Conservation (phyloP, 345 rosid genomes). For the Rhizophora mangle region DNA sequence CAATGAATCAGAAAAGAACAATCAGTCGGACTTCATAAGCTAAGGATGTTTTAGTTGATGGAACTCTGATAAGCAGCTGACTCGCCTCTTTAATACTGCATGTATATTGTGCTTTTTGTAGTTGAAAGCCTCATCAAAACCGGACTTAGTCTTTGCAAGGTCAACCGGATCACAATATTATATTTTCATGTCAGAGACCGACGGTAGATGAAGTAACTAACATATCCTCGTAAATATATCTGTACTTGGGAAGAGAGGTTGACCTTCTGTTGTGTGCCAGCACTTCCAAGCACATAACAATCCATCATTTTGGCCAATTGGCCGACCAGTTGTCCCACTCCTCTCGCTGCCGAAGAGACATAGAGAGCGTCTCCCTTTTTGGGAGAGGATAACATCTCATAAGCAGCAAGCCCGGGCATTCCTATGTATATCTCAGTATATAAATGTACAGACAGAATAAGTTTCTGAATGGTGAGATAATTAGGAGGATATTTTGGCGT, state of each 20-base stretch:
- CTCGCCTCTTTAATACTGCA: constrained; percentile 1
- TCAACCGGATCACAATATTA: background rate
- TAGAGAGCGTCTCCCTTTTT: background rate
- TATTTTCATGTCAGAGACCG: no score
- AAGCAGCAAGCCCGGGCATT: background rate
- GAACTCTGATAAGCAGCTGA: no score
- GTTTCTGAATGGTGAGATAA: no score
- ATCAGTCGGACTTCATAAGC: no score
- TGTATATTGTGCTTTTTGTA: background rate
- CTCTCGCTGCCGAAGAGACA: background rate
- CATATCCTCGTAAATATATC: no score
- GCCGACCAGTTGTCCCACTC: background rate
- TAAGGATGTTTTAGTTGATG: no score
- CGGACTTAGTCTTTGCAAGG: background rate
- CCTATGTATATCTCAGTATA: background rate
- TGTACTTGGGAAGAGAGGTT: no score
- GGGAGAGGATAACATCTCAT: background rate
- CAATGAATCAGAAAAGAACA: no score
- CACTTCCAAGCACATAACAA: constrained; percentile 1
- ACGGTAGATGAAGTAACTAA: no score
- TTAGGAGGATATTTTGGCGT: no score
- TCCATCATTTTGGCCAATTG: background rate
- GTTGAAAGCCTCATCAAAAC: background rate
- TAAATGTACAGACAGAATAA: no score
- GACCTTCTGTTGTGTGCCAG: background rate